Percentiles rank a stretch among this genome's conserved stretches.
These are phyloP conservation scores for Dictyostelium discoideum DNA, from an alignment of 78 protist genomes.

Conservation along the genomic window DNA sequence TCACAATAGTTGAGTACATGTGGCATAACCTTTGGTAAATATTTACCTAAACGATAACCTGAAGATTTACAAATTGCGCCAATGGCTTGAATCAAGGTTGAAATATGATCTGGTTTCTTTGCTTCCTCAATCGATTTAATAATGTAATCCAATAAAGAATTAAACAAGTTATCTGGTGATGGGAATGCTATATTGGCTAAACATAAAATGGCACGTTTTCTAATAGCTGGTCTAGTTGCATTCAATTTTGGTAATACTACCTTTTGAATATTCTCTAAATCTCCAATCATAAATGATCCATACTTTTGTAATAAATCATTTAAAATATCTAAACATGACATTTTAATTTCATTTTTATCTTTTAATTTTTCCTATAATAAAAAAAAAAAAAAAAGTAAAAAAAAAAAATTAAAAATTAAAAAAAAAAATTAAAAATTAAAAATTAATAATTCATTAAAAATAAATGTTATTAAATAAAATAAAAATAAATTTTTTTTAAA, in stretches of 20 bases:
- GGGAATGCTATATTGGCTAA: slow-evolving; percentile 67
- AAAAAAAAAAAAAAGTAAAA: too few species aligned
- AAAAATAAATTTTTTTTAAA: background rate
- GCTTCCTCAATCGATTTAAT: slow-evolving; percentile 63
- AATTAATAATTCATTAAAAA: background rate
- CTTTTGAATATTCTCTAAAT: slow-evolving; percentile 66
- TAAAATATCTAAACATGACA: slow-evolving; percentile 74
- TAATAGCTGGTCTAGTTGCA: slow-evolving; percentile 51
- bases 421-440: background rate
- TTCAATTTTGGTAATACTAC: slow-evolving; percentile 65
- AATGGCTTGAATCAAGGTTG: slow-evolving; percentile 75
- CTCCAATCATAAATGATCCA: slow-evolving; percentile 52
- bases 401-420: too few species aligned
- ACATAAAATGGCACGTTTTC: slow-evolving; percentile 81
- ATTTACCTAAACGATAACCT: slow-evolving; percentile 80
- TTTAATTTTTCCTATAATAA: slow-evolving; percentile 24
- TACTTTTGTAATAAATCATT: slow-evolving; percentile 61
- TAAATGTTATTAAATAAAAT: too few species aligned
- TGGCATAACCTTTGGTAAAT: slow-evolving; percentile 61
- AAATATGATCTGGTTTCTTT: slow-evolving; percentile 73
- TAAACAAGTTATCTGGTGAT: slow-evolving; percentile 77
- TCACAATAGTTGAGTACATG: slow-evolving; percentile 54
- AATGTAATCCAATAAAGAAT: slow-evolving; percentile 60
- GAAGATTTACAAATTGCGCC: slow-evolving; percentile 50
- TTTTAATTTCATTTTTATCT: slow-evolving; percentile 77